Conservation (phyloP, 148 eudicot genomes). For the Rhododendron williamsianum region DNA sequence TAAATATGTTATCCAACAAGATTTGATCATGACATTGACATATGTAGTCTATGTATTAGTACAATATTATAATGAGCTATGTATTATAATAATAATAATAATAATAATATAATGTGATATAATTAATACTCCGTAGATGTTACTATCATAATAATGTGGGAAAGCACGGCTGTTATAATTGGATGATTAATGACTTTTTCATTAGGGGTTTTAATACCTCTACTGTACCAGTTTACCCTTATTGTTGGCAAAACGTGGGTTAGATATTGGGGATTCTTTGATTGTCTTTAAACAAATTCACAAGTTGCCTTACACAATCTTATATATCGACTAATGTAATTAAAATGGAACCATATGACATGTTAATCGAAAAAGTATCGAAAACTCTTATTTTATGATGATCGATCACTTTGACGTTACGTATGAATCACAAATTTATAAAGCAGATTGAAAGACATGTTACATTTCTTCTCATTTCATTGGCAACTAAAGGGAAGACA, state of each 20-base stretch:
- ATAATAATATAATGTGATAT: no score
- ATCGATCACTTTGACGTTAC: no score
- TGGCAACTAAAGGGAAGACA: background rate
- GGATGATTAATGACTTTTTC: constrained; percentile 5
- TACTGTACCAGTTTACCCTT: constrained; percentile 12
- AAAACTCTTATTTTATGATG: background rate
- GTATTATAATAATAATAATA: no score
- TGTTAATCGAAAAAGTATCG: background rate
- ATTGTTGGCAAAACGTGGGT: constrained; percentile 11
- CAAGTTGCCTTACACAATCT: background rate
- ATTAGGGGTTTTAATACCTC: background rate
- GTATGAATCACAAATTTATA: background rate
- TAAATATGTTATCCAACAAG: no score
- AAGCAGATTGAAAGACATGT: no score
- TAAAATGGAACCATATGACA: background rate
- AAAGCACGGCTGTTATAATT: background rate
- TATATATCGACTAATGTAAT: no score
- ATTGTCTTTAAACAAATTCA: background rate
- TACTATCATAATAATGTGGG: background rate
- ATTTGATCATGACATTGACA: no score
- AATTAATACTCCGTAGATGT: no score
- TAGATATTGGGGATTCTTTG: background rate
- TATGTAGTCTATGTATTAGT: no score
- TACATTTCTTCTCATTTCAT: background rate
- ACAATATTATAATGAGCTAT: no score